Conservation (phyloP, 2,329 filamentous ascomycete genomes). For the Neofusicoccum ribis region DNA sequence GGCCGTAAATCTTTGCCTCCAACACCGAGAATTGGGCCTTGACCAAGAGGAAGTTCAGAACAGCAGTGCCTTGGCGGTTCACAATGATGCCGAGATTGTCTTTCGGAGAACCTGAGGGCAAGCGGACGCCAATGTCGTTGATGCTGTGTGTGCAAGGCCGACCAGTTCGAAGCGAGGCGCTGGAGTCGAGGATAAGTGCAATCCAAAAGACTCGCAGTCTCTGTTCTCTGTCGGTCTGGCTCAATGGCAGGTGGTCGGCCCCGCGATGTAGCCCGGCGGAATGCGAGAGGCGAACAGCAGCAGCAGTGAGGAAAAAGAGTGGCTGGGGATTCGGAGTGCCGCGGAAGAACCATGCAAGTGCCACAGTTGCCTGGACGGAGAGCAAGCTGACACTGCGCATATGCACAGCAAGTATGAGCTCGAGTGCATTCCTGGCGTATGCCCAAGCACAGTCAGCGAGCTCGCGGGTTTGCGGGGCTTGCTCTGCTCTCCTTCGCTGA, state of each 20-base stretch:
- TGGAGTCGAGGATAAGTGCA: neutral
- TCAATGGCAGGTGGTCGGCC: neutral
- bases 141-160: slow-evolving; percentile 4
- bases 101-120: neutral
- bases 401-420: neutral
- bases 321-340: slow-evolving; percentile 3
- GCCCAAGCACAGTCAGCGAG: neutral
- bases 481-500: neutral
- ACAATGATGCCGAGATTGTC: slow-evolving; percentile 1
- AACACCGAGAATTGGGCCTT: neutral
- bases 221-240: neutral
- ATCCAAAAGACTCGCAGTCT: slow-evolving; percentile 6
- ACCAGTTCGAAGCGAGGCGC: neutral
- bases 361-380: neutral
- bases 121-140: neutral
- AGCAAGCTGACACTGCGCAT: slow-evolving; percentile 9
- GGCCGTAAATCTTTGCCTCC: neutral
- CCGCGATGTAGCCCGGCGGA: neutral
- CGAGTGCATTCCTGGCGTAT: slow-evolving; percentile 2
- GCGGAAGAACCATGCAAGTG: slow-evolving; percentile 7
- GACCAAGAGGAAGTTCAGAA: neutral
- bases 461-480: neutral
- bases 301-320: slow-evolving; percentile 6
- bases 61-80: neutral
- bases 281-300: slow-evolving; percentile 1